Percentiles rank a stretch among this genome's conserved stretches.
phyloP scores from a whole-genome alignment of 306 rosid genomes.

The Malus sieversii region DNA sequence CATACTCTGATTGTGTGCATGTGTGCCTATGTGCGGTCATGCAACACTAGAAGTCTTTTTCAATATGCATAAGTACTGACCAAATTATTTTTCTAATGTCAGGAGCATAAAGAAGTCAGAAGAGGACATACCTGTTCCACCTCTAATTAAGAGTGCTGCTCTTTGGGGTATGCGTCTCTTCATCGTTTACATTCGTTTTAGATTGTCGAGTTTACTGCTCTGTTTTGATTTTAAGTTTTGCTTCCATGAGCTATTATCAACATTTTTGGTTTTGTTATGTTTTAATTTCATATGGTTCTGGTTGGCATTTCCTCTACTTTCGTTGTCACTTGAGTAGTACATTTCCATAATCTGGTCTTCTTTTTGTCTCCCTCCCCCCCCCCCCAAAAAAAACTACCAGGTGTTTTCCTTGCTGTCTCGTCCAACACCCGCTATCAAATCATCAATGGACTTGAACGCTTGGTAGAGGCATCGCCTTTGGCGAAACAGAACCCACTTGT shows the following conservation, averaged over 20 bases:
- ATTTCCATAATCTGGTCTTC: neutral
- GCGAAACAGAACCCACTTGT: slow-evolving; percentile 74
- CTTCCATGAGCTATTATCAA: neutral
- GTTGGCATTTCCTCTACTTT: neutral
- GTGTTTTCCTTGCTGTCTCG: slow-evolving; percentile 84
- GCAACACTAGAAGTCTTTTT: neutral
- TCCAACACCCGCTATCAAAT: slow-evolving; percentile 89
- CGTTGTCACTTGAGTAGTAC: neutral
- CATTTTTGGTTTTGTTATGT: neutral
- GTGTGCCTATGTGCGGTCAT: neutral
- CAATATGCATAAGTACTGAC: neutral
- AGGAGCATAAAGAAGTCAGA: slow-evolving; percentile 91
- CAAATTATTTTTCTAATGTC: slow-evolving; percentile 9
- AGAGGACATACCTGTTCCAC: slow-evolving; percentile 91
- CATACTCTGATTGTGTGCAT: neutral
- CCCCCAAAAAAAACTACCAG: slow-evolving; percentile 25
- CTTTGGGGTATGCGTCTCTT: slow-evolving; percentile 38
- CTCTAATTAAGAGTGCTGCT: slow-evolving; percentile 74
- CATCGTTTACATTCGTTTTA: neutral
- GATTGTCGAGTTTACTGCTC: slow-evolving; percentile 3
- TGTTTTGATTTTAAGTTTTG: neutral
- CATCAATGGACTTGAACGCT: slow-evolving; percentile 65
- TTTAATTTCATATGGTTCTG: neutral
- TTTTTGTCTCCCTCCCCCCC: neutral
- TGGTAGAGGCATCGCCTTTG: slow-evolving; percentile 72